Evolutionary conservation across 2,329 filamentous ascomycete genomes (phyloP).

Genomic region (Colletotrichum tamarilloi): DNA sequence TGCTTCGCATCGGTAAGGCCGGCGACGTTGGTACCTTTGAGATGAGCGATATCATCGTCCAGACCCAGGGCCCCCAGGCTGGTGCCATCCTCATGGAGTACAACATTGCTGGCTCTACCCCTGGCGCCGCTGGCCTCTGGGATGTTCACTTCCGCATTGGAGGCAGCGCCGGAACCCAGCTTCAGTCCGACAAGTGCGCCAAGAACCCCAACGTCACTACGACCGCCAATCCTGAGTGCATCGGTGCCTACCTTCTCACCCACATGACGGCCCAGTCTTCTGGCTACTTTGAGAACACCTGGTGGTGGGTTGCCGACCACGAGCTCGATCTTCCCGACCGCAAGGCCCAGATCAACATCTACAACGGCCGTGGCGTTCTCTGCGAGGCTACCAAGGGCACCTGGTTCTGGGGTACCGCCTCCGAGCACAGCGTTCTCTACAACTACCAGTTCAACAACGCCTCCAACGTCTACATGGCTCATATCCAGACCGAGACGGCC

Average conservation of each 20-base stretch:
- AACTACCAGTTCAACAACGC: constrained; percentile 89
- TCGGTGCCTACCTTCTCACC: constrained; percentile 78
- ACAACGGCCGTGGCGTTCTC: constrained; percentile 85
- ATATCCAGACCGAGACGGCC: constrained; percentile 91
- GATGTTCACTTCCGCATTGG: constrained; percentile 96
- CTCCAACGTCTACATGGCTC: constrained; percentile 81
- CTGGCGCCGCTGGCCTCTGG: constrained; percentile 85
- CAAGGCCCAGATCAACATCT: constrained; percentile 81
- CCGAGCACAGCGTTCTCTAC: constrained; percentile 75
- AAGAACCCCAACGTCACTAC: constrained; percentile 78
- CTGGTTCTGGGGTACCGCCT: constrained; percentile 85
- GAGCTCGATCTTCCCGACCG: constrained; percentile 81
- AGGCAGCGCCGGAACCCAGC: constrained; percentile 83
- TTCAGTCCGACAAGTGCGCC: constrained; percentile 82
- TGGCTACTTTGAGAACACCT: constrained; percentile 88
- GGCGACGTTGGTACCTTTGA: constrained; percentile 85
- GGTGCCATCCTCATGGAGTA: constrained; percentile 93
- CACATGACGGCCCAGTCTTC: constrained; percentile 72
- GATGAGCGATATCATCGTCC: constrained; percentile 88
- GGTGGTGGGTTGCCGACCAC: constrained; percentile 93
- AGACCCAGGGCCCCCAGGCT: constrained; percentile 84
- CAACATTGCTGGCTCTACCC: constrained; percentile 78
- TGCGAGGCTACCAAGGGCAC: constrained; percentile 80
- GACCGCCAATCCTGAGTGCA: constrained; percentile 72
- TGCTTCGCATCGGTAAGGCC: constrained; percentile 83